phyloP scores from a whole-genome alignment of 805 yeast species.

The Nakazawaea ishiwadae region DNA sequence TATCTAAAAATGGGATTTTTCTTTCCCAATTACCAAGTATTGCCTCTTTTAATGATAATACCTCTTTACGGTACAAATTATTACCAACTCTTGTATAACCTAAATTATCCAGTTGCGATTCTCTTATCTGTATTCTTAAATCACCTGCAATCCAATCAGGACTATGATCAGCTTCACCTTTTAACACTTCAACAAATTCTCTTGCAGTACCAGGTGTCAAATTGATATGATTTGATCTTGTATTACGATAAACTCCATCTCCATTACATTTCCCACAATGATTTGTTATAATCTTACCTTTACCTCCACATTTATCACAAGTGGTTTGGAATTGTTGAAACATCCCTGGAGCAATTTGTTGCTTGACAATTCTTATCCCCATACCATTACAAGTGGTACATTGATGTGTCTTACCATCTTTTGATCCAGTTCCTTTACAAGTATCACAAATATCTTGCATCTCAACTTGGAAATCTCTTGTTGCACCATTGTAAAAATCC shows the following conservation, averaged over 20 bases:
- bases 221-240: constrained; percentile 54
- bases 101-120: constrained; percentile 48
- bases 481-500: constrained; percentile 70
- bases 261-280: constrained; percentile 74
- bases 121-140: constrained; percentile 56
- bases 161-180: constrained; percentile 77
- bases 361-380: constrained; percentile 60
- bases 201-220: constrained; percentile 70
- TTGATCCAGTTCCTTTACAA: constrained; percentile 84
- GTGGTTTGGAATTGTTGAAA: constrained; percentile 74
- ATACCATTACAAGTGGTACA: constrained; percentile 73
- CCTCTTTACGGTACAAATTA: constrained; percentile 78
- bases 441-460: constrained; percentile 71
- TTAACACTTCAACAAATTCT: constrained; percentile 49
- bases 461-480: constrained; percentile 53
- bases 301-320: constrained; percentile 80
- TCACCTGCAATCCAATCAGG: constrained; percentile 87
- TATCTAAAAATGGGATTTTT: constrained; percentile 61
- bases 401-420: constrained; percentile 62
- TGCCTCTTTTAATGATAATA: constrained; percentile 68
- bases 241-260: constrained; percentile 49
- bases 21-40: constrained; percentile 78
- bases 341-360: constrained; percentile 88
- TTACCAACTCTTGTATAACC: constrained; percentile 83
- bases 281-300: constrained; percentile 61